Percentiles rank a stretch among this genome's conserved stretches.
These are phyloP conservation scores for Boletus fagicola DNA, from an alignment of 768 basidiomycete genomes.

Conservation along the genomic window DNA sequence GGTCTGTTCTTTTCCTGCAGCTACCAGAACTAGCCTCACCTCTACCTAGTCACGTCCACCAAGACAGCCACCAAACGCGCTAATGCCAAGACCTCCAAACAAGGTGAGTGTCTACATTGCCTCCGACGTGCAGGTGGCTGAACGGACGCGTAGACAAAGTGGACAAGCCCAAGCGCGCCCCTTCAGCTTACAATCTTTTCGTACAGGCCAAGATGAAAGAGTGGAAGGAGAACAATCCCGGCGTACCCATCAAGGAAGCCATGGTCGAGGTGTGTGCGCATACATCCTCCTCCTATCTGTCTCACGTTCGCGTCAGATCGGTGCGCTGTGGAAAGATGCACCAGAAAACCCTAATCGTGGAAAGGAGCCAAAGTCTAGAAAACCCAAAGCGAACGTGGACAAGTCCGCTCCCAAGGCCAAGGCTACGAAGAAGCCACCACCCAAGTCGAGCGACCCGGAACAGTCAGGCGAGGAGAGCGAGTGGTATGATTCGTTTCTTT, in stretches of 20 bases:
- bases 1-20: conserved; percentile 32
- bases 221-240: conserved; percentile 54
- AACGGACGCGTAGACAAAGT: conserved; percentile 31
- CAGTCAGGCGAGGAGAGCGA: conserved; percentile 24
- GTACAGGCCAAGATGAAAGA: conserved; percentile 55
- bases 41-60: conserved; percentile 46
- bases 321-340: conserved; percentile 52
- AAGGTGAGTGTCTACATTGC: conserved; percentile 27
- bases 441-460: conserved; percentile 25
- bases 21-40: conserved; percentile 1
- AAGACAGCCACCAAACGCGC: conserved; percentile 57
- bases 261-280: conserved; percentile 42
- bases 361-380: conserved; percentile 46
- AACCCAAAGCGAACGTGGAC: conserved; percentile 38
- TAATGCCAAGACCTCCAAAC: conserved; percentile 43
- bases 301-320: conserved; percentile 43
- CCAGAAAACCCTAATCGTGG: conserved; percentile 67
- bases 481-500: conserved; percentile 10
- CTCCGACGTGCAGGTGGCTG: background rate
- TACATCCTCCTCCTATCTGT: conserved; percentile 1
- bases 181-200: conserved; percentile 57
- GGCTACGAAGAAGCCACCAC: conserved; percentile 14
- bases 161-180: conserved; percentile 56
- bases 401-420: conserved; percentile 7
- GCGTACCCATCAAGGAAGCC: conserved; percentile 48